Evolutionary conservation across 257 asterid genomes (phyloP).

Genomic region (Cynanchum wilfordii): DNA sequence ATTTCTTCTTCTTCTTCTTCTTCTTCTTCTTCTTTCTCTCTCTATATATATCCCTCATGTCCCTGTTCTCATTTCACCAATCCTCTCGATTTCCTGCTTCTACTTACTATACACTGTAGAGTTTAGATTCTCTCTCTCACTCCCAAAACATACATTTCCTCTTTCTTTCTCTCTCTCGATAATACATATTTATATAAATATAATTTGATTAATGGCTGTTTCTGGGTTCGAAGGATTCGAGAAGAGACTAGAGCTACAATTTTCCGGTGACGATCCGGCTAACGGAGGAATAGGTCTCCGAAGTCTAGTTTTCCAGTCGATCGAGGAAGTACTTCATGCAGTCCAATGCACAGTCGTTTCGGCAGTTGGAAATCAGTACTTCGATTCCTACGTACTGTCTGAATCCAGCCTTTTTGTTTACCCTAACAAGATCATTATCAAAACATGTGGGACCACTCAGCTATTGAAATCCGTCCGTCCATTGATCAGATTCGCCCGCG

Average conservation of each 20-base stretch:
- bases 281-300: conserved; percentile 61
- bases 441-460: conserved; percentile 96
- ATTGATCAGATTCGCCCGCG: conserved; percentile 38
- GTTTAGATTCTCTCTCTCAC: no score
- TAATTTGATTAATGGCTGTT: conserved; percentile 47
- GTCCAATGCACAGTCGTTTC: conserved; percentile 96
- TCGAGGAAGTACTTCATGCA: conserved; percentile 65
- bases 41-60: conserved; percentile 41
- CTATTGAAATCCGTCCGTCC: conserved; percentile 69
- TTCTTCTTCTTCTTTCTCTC: conserved; percentile 8
- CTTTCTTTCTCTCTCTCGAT: no score
- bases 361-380: conserved; percentile 64
- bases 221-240: conserved; percentile 98
- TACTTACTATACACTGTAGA: not conserved
- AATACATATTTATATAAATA: no score
- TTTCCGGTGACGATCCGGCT: conserved; percentile 66
- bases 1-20: not conserved
- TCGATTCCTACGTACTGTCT: conserved; percentile 78
- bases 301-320: conserved; percentile 39
- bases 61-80: conserved; percentile 56
- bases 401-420: conserved; percentile 87
- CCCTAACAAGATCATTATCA: conserved; percentile 79
- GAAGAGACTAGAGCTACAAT: conserved; percentile 75
- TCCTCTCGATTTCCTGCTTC: conserved; percentile 1
- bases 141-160: no score